Conservation (phyloP, 1,284 basidiomycete species). For the Boletellus deceptivus region DNA sequence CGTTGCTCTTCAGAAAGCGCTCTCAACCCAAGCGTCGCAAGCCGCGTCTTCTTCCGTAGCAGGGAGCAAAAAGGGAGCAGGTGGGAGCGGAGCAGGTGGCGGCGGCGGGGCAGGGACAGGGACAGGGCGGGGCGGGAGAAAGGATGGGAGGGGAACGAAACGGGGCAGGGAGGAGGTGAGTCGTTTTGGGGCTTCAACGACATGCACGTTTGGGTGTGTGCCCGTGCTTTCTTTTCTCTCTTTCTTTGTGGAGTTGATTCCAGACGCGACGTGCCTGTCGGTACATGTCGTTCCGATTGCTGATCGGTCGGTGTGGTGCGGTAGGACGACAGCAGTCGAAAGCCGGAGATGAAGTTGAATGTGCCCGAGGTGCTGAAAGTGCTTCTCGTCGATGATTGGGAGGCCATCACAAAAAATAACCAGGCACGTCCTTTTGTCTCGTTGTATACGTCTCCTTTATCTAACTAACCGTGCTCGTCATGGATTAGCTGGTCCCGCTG, state of each 20-base stretch:
- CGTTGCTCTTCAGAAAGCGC: constrained; percentile 72
- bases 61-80: constrained; percentile 32
- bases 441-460: not conserved
- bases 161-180: constrained; percentile 37
- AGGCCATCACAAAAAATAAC: constrained; percentile 92
- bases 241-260: not conserved
- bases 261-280: not conserved
- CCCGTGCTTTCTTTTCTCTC: not conserved
- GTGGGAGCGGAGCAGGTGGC: constrained; percentile 18
- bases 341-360: constrained; percentile 87
- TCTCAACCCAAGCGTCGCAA: constrained; percentile 43
- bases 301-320: not conserved
- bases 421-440: constrained; percentile 51
- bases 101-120: constrained; percentile 20
- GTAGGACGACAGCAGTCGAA: constrained; percentile 64
- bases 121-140: constrained; percentile 25
- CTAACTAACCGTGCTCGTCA: not conserved
- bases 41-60: constrained; percentile 33
- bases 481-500: constrained; percentile 73
- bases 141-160: constrained; percentile 37
- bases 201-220: not conserved
- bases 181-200: not conserved
- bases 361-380: constrained; percentile 90
- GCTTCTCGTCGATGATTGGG: constrained; percentile 96
- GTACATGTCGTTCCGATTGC: not conserved